phyloP scores from a whole-genome alignment of 345 rosid species.

The Brassica incana region DNA sequence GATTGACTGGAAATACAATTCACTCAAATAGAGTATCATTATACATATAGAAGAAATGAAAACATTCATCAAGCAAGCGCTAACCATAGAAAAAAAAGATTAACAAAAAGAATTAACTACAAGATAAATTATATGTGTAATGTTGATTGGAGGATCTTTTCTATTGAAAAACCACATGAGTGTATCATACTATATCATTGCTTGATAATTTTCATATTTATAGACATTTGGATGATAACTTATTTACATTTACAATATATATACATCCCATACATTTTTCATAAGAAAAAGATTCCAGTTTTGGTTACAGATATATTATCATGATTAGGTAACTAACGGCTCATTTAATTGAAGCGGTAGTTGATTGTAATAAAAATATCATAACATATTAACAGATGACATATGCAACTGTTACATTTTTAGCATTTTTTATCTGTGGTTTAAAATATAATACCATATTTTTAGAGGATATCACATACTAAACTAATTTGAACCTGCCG shows the following conservation, averaged over 20 bases:
- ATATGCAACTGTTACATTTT: neutral
- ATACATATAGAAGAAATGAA: neutral
- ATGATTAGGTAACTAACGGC: neutral
- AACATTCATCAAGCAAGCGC: neutral
- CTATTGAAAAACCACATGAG: neutral
- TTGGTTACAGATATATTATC: too few species aligned
- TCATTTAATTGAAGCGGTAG: neutral
- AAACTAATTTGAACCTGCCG: neutral
- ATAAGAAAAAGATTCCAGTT: neutral
- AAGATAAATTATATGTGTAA: neutral
- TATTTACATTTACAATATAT: neutral
- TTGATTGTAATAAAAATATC: neutral
- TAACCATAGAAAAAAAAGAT: neutral
- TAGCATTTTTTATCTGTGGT: neutral
- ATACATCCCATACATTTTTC: neutral
- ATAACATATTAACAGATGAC: neutral
- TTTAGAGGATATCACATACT: conserved; percentile 1
- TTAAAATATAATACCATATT: neutral
- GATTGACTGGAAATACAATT: conserved; percentile 20
- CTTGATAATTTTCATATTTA: neutral
- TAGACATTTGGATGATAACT: neutral
- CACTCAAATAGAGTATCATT: neutral
- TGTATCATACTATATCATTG: neutral
- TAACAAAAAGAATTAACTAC: neutral
- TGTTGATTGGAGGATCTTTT: neutral